These are phyloP conservation scores for Aspergillus thermomutatus DNA, from an alignment of 2,329 filamentous ascomycete genomes.

Conservation along the genomic window DNA sequence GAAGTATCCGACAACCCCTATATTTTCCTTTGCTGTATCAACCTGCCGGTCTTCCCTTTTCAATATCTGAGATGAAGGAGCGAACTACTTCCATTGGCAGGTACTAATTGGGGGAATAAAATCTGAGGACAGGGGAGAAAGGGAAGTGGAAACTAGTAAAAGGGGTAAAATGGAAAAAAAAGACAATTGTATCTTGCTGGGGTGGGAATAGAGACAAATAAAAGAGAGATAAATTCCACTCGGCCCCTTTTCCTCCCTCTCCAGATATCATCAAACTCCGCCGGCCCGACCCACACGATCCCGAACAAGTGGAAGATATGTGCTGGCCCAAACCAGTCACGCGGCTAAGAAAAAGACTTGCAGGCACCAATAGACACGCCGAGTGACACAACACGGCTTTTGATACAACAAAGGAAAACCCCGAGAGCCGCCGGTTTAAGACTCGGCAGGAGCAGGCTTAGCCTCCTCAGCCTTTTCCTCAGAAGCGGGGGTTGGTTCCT, in stretches of 20 bases:
- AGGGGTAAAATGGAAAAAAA: conserved; percentile 25
- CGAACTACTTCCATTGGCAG: conserved; percentile 17
- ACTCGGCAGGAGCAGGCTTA: conserved; percentile 34
- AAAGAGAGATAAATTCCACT: conserved; percentile 43
- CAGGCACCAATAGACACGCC: conserved; percentile 30
- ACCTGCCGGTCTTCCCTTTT: background rate
- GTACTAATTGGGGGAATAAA: conserved; percentile 1
- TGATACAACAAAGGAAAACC: conserved; percentile 25
- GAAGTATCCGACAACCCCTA: background rate
- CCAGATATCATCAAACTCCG: conserved; percentile 42
- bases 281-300: conserved; percentile 36
- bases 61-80: background rate
- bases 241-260: conserved; percentile 38
- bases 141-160: conserved; percentile 8
- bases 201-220: conserved; percentile 39
- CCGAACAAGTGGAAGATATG: conserved; percentile 34
- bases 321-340: conserved; percentile 35
- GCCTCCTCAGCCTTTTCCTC: conserved; percentile 42
- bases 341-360: conserved; percentile 33
- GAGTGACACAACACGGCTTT: conserved; percentile 23
- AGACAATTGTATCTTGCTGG: conserved; percentile 37
- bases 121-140: conserved; percentile 8
- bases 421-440: conserved; percentile 27
- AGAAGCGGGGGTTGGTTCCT: conserved; percentile 45
- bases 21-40: background rate